phyloP scores from a whole-genome alignment of 2,329 filamentous ascomycete species.

The Xylaria polymorpha region DNA sequence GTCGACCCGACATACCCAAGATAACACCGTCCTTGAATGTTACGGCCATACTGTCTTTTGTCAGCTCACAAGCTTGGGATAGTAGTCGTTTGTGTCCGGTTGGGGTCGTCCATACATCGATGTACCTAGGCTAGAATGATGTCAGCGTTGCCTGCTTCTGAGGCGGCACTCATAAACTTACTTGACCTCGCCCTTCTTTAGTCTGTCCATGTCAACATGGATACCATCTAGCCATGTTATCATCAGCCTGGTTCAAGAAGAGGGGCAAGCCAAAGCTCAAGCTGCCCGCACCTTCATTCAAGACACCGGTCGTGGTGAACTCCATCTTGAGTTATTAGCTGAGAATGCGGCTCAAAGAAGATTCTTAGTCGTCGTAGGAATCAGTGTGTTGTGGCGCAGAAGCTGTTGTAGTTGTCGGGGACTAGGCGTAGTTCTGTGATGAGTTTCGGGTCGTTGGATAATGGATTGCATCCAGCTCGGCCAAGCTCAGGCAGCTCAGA shows the following conservation, averaged over 20 bases:
- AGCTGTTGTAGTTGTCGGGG: conserved; percentile 9
- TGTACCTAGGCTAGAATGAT: conserved; percentile 80
- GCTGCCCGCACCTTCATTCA: conserved; percentile 68
- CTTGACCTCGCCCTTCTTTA: conserved; percentile 99
- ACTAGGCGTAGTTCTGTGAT: conserved; percentile 7
- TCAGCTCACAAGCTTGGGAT: conserved; percentile 35
- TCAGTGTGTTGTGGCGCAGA: background rate
- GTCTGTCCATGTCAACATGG: conserved; percentile 97
- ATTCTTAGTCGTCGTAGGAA: conserved; percentile 24
- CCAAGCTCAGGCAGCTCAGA: conserved; percentile 49
- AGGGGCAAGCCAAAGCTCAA: conserved; percentile 40
- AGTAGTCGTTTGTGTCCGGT: conserved; percentile 1
- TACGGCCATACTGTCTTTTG: conserved; percentile 84
- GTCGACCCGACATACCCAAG: conserved; percentile 67
- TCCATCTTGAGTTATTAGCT: conserved; percentile 63
- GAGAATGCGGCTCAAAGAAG: background rate
- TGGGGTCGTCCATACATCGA: conserved; percentile 78
- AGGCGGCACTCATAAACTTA: conserved; percentile 61
- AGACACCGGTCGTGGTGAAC: conserved; percentile 69
- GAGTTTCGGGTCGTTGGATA: conserved; percentile 27
- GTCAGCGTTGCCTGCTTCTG: conserved; percentile 48
- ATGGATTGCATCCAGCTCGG: conserved; percentile 32
- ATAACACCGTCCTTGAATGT: conserved; percentile 99
- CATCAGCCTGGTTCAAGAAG: conserved; percentile 43
- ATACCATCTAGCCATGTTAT: conserved; percentile 81